These are phyloP conservation scores for Phytophthora quininea DNA, from an alignment of 352 stramenopile species.

Conservation along the genomic window DNA sequence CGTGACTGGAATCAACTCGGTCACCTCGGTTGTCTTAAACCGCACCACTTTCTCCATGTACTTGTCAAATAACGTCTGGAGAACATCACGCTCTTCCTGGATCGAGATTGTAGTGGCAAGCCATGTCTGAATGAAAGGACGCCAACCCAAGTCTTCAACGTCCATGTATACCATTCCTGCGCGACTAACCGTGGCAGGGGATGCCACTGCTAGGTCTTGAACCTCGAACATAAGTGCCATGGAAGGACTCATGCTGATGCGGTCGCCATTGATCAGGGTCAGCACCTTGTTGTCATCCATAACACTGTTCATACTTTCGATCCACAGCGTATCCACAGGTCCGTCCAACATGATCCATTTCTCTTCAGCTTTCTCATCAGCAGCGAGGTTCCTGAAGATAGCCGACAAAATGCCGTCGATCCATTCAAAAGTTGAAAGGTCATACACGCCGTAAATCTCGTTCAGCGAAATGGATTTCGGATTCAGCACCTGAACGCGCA, in stretches of 20 bases:
- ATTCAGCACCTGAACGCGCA: constrained; percentile 87
- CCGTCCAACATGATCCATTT: constrained; percentile 92
- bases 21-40: constrained; percentile 71
- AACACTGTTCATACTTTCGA: constrained; percentile 91
- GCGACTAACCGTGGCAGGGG: constrained; percentile 92
- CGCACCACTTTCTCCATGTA: constrained; percentile 78
- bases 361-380: constrained; percentile 78
- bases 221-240: constrained; percentile 96
- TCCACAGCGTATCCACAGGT: constrained; percentile 89
- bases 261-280: constrained; percentile 87
- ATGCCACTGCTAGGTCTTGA: constrained; percentile 93
- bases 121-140: constrained; percentile 81
- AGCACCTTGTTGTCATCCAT: constrained; percentile 92
- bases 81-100: constrained; percentile 70
- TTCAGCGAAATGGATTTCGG: constrained; percentile 90
- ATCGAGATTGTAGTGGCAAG: constrained; percentile 63
- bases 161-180: constrained; percentile 96
- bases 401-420: constrained; percentile 86
- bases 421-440: constrained; percentile 88
- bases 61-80: constrained; percentile 79
- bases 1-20: constrained; percentile 79
- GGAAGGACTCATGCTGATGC: constrained; percentile 84
- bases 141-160: constrained; percentile 82
- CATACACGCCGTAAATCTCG: constrained; percentile 92
- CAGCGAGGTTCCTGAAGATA: constrained; percentile 80